These are phyloP conservation scores for Pleurotus giganteus DNA, from an alignment of 768 basidiomycete species.

Conservation along the genomic window DNA sequence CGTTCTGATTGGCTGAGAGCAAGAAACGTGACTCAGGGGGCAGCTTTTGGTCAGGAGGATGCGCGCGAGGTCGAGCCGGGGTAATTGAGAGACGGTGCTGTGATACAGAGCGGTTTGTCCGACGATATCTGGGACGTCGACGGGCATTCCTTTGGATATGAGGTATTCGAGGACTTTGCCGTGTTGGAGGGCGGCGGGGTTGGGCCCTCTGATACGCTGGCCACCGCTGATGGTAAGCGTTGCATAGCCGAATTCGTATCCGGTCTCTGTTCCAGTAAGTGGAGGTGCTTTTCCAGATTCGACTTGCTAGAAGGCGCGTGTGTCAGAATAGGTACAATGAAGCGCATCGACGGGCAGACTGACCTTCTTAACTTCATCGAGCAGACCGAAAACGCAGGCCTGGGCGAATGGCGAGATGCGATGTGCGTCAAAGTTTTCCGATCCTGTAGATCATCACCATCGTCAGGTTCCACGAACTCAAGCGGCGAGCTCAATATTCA, in stretches of 20 bases:
- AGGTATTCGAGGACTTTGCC: conserved; percentile 38
- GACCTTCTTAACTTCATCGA: conserved; percentile 21
- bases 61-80: conserved; percentile 30
- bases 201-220: conserved; percentile 24
- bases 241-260: conserved; percentile 41
- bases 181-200: conserved; percentile 20
- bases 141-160: conserved; percentile 36
- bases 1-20: too few species aligned
- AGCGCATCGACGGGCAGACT: not conserved
- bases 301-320: conserved; percentile 19
- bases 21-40: too few species aligned
- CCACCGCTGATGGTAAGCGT: conserved; percentile 36
- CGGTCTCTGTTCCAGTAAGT: conserved; percentile 37
- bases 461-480: too few species aligned
- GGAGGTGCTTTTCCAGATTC: conserved; percentile 32
- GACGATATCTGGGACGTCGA: conserved; percentile 40
- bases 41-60: conserved; percentile 28
- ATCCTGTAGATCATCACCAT: not conserved
- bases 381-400: conserved; percentile 24
- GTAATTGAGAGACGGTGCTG: conserved; percentile 26
- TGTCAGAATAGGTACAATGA: not conserved
- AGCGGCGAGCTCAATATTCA: too few species aligned
- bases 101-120: conserved; percentile 52
- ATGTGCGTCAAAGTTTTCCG: conserved; percentile 17
- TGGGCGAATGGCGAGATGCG: conserved; percentile 27